Base-by-base conservation (phyloP, 768 basidiomycete genomes). In the Rhodosporidiobolus sp. region DNA sequence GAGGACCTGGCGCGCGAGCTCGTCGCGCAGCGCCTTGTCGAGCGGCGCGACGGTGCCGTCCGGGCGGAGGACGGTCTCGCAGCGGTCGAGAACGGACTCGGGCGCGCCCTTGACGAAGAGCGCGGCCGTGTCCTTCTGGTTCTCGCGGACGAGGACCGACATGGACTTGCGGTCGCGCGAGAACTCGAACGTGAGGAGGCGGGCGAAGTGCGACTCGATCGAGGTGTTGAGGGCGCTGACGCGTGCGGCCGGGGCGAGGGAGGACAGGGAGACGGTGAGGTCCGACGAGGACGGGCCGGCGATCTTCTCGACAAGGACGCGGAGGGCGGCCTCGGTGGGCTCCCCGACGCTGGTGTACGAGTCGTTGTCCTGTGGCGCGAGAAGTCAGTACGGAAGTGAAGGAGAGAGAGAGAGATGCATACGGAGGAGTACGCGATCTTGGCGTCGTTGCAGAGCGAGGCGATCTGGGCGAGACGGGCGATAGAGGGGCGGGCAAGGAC, bases 91-190 rank as follows among this genome's bases (percentile, higher is more conserved):
- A 50, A 99, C 89, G 32, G 91, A 90, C 83, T 99, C 95, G 12
- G 95, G 95, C 5, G 95, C 95, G 49, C 95, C 95, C 81, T 98
- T 98, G 80, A 90, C 93, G 79, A 94, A 90, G 10, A 98, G 85
- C 14, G 90, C 86, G n/a, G 91, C 90, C 14, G 75, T 64, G 50
- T 66, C 43, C 9, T 81, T 82, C 3, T 86, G 86, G 67, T 87
- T 86, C 66, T 87, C 85, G 71, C 83, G 86, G 50, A 92, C 90
- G 62, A 98, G 87, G 63, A 97, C 94, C 30, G 95, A 96, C 95
- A 98, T 98, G 88, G 94, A 95, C 83, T 97, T 99, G 79, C 95
- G 90, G 82, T 98, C 95, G 28, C 95, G 88, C 30, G 94, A 92
- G 82, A 99, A 98, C 81, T 99, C 95, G 81, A 99, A 95, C 14